A percentile compares a stretch with the other conserved stretches of the same genome.
These are phyloP conservation scores for Macrotyloma uniflorum DNA, from an alignment of 306 rosid species.

Conservation along the genomic window DNA sequence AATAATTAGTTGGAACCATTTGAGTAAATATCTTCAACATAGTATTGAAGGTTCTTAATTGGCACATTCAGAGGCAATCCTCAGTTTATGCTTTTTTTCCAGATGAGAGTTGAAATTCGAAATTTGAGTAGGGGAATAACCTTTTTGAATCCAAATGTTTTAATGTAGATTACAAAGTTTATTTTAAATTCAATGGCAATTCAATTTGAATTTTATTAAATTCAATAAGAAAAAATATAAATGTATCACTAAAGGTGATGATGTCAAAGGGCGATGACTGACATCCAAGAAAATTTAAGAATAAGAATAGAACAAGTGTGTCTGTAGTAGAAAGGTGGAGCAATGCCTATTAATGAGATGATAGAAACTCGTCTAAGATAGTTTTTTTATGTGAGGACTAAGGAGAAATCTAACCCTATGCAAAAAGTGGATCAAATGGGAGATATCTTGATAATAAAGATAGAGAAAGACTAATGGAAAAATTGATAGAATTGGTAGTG, in stretches of 20 bases:
- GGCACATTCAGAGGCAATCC: neutral
- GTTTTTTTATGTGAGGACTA: neutral
- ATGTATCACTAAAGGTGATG: neutral
- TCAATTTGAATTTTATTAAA: too few species aligned
- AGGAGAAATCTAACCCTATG: neutral
- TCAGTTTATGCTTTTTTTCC: neutral
- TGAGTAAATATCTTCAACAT: neutral
- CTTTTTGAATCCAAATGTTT: neutral
- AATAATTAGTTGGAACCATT: neutral
- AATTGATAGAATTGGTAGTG: too few species aligned
- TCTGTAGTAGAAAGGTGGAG: neutral
- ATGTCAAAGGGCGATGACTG: neutral
- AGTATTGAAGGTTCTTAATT: neutral
- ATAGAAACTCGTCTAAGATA: neutral
- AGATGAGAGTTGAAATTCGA: neutral
- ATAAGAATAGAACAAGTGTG: neutral
- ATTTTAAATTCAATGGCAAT: neutral
- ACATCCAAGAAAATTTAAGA: neutral
- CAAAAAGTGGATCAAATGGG: too few species aligned
- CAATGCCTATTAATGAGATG: neutral
- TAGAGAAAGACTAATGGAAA: too few species aligned
- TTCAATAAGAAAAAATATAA: too few species aligned
- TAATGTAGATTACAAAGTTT: neutral
- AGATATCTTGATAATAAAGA: too few species aligned
- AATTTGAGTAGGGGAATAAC: slow-evolving; percentile 5